A percentile compares a stretch with the other conserved stretches of the same genome.
Conservation (phyloP, 2,329 filamentous ascomycete species). For the Apiospora hydei region DNA sequence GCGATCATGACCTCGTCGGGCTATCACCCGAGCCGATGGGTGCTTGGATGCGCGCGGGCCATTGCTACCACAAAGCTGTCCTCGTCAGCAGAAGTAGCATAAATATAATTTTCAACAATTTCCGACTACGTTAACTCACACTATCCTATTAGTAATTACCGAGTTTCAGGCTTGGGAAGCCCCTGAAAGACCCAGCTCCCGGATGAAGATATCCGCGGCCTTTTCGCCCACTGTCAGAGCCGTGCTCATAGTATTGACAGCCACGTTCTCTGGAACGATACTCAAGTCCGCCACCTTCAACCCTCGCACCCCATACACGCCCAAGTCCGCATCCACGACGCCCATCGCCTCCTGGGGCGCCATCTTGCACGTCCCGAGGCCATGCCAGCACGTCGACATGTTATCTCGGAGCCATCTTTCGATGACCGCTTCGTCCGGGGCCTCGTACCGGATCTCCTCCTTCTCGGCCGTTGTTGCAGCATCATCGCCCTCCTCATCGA, state of each 20-base stretch:
- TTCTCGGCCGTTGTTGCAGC: slow-evolving; percentile 46
- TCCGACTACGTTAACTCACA: no score
- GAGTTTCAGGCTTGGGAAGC: no score
- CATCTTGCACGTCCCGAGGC: slow-evolving; percentile 47
- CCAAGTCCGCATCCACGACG: slow-evolving; percentile 46
- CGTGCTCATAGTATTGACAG: slow-evolving; percentile 52
- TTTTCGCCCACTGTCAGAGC: slow-evolving; percentile 55
- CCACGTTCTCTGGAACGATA: slow-evolving; percentile 41
- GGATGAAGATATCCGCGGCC: slow-evolving; percentile 45
- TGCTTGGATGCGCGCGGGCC: no score
- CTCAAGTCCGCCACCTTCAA: slow-evolving; percentile 45
- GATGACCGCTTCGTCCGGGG: slow-evolving; percentile 52
- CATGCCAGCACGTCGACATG: slow-evolving; percentile 47
- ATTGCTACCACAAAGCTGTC: no score
- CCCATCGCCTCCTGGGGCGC: slow-evolving; percentile 42
- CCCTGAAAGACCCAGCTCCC: slow-evolving; percentile 36
- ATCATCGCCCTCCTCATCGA: slow-evolving; percentile 46
- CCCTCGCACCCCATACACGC: slow-evolving; percentile 45
- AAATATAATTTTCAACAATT: no score
- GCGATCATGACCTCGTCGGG: no score
- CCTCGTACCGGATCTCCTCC: slow-evolving; percentile 53
- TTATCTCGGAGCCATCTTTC: slow-evolving; percentile 45
- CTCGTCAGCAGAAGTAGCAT: no score
- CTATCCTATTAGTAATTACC: no score
- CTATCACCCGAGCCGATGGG: no score